These are phyloP conservation scores for Mucuna pruriens DNA, from an alignment of 306 rosid genomes.

Conservation along the genomic window DNA sequence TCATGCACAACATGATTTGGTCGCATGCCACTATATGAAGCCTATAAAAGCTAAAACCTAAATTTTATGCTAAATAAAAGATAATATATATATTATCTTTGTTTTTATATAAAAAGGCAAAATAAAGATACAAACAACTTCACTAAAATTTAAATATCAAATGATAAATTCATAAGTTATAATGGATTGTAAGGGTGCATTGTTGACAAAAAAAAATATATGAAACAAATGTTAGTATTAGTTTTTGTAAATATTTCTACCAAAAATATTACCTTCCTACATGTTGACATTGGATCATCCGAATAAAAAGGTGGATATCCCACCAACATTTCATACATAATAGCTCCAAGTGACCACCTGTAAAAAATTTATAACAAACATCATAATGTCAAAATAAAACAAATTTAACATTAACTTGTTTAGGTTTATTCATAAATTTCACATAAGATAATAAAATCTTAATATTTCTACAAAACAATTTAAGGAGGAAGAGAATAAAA, in stretches of 20 bases:
- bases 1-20: not conserved
- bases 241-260: not conserved
- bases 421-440: not conserved
- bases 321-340: constrained; percentile 97
- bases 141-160: too few relatives aligned
- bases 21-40: not conserved
- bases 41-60: not conserved
- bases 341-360: constrained; percentile 99
- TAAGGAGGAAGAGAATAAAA: not conserved
- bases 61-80: not conserved
- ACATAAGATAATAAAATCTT: not conserved
- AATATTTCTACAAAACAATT: not conserved
- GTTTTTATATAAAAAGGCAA: not conserved
- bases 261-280: constrained; percentile 77
- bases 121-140: too few relatives aligned
- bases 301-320: constrained; percentile 99
- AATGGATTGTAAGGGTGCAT: not conserved
- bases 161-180: too few relatives aligned
- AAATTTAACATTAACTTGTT: not conserved
- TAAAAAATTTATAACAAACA: constrained; percentile 13
- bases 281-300: constrained; percentile 98
- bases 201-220: not conserved
- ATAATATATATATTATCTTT: not conserved
- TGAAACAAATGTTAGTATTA: not conserved
- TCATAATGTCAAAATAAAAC: constrained; percentile 16